Percentiles rank a stretch among this genome's conserved stretches.
Conservation (phyloP, 2,329 filamentous ascomycete species). For the Hypocrella siamensis region DNA sequence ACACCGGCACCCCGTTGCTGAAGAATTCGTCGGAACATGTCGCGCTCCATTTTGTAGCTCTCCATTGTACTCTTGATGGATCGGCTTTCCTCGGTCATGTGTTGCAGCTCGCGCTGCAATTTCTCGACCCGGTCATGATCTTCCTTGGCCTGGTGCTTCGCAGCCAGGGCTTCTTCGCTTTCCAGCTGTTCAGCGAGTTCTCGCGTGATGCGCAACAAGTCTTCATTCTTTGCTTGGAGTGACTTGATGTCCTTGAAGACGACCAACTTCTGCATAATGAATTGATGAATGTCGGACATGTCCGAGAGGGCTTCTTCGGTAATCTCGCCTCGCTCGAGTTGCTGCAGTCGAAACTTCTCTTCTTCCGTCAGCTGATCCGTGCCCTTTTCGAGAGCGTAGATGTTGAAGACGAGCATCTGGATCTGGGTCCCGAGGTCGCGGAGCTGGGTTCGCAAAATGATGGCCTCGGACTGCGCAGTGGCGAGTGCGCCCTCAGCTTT, state of each 20-base stretch:
- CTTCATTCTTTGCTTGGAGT: slow-evolving; percentile 75
- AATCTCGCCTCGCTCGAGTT: slow-evolving; percentile 61
- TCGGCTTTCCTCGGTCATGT: slow-evolving; percentile 69
- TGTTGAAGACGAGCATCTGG: slow-evolving; percentile 77
- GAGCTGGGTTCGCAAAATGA: slow-evolving; percentile 71
- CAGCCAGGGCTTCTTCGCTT: slow-evolving; percentile 65
- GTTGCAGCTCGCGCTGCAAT: slow-evolving; percentile 55
- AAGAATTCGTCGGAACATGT: slow-evolving; percentile 93
- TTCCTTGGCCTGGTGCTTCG: slow-evolving; percentile 44
- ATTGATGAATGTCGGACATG: slow-evolving; percentile 69
- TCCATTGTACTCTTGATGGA: slow-evolving; percentile 72
- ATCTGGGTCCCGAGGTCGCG: slow-evolving; percentile 82
- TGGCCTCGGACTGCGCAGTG: slow-evolving; percentile 49
- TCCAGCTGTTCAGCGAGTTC: slow-evolving; percentile 82
- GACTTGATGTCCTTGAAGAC: slow-evolving; percentile 77
- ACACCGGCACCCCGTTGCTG: slow-evolving; percentile 49
- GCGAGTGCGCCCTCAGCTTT: slow-evolving; percentile 62
- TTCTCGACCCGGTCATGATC: slow-evolving; percentile 59
- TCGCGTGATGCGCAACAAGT: slow-evolving; percentile 67
- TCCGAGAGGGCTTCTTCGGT: slow-evolving; percentile 55
- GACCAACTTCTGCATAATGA: slow-evolving; percentile 81
- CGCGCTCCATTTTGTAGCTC: slow-evolving; percentile 87
- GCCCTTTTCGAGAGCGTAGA: slow-evolving; percentile 69
- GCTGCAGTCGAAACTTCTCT: slow-evolving; percentile 61
- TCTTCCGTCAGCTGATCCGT: slow-evolving; percentile 53